These are phyloP conservation scores for Eudorina sp. DNA, from an alignment of 139 green algal genomes.

Conservation along the genomic window DNA sequence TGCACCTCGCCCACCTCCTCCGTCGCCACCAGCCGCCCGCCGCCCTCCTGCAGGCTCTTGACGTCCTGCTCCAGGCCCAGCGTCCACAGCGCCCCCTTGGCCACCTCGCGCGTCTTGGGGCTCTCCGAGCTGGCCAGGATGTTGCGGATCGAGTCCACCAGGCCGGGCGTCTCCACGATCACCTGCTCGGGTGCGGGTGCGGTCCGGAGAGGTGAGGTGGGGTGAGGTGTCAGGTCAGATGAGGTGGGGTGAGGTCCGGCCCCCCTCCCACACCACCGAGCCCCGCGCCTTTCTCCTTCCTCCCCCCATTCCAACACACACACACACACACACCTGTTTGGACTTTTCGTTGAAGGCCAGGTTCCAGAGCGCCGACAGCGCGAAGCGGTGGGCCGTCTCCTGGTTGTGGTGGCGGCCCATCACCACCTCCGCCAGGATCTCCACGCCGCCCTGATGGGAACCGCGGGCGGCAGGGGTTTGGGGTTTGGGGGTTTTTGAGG, in stretches of 20 bases:
- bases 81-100: constrained; percentile 70
- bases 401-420: constrained; percentile 62
- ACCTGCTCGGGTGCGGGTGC: constrained; percentile 18
- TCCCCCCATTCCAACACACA: too few relatives aligned
- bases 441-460: constrained; percentile 52
- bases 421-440: constrained; percentile 55
- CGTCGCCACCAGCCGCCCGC: not conserved
- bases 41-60: constrained; percentile 50
- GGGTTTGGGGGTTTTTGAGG: too few relatives aligned
- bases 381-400: constrained; percentile 61
- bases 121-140: constrained; percentile 53
- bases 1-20: not conserved
- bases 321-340: too few relatives aligned
- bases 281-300: too few relatives aligned
- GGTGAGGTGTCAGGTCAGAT: too few relatives aligned
- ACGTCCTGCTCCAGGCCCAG: constrained; percentile 65
- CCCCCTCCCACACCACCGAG: too few relatives aligned
- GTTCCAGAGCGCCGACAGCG: constrained; percentile 67
- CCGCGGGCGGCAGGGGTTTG: too few relatives aligned
- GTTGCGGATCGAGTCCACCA: constrained; percentile 65
- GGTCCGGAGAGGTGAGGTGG: too few relatives aligned
- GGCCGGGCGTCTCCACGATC: constrained; percentile 52
- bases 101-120: constrained; percentile 63
- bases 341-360: constrained; percentile 71
- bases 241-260: too few relatives aligned